phyloP scores from a whole-genome alignment of 2,329 filamentous ascomycete genomes.

The Exserohilum rostratum region DNA sequence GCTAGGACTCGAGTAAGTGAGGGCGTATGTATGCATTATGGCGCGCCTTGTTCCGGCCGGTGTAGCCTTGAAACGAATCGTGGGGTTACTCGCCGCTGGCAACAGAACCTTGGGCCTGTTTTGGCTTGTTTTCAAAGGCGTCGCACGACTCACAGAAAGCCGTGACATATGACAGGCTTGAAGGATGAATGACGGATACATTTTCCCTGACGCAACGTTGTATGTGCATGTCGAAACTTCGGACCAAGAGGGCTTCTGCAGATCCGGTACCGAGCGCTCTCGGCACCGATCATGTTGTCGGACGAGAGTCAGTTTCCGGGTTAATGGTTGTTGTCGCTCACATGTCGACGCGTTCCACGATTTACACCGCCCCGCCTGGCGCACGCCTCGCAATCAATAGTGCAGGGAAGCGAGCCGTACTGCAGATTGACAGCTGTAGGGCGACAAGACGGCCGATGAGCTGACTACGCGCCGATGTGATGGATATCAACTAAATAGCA shows the following conservation, averaged over 20 bases:
- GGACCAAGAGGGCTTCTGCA: slow-evolving; percentile 9
- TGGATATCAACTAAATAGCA: slow-evolving; percentile 19
- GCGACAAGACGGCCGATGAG: slow-evolving; percentile 34
- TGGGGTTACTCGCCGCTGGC: slow-evolving; percentile 28
- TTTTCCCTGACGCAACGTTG: slow-evolving; percentile 3
- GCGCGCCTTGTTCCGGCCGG: slow-evolving; percentile 28
- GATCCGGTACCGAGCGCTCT: slow-evolving; percentile 11
- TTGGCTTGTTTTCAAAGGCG: slow-evolving; percentile 32
- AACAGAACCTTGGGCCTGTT: slow-evolving; percentile 20
- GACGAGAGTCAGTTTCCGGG: slow-evolving; percentile 23
- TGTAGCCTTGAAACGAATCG: slow-evolving; percentile 34
- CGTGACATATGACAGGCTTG: slow-evolving; percentile 24
- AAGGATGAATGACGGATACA: slow-evolving; percentile 12
- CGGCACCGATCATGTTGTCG: slow-evolving; percentile 11
- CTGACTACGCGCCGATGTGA: slow-evolving; percentile 16
- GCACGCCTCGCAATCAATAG: slow-evolving; percentile 28
- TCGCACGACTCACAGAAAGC: slow-evolving; percentile 28
- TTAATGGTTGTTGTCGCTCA: slow-evolving; percentile 28
- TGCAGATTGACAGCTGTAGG: slow-evolving; percentile 39
- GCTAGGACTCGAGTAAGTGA: slow-evolving; percentile 22
- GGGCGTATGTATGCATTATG: slow-evolving; percentile 19
- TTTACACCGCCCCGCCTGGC: slow-evolving; percentile 32
- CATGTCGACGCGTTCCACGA: slow-evolving; percentile 25
- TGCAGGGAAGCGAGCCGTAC: slow-evolving; percentile 32
- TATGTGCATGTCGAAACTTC: slow-evolving; percentile 2